phyloP scores from a whole-genome alignment of 208 protist genomes.

The Leishmania braziliensis region DNA sequence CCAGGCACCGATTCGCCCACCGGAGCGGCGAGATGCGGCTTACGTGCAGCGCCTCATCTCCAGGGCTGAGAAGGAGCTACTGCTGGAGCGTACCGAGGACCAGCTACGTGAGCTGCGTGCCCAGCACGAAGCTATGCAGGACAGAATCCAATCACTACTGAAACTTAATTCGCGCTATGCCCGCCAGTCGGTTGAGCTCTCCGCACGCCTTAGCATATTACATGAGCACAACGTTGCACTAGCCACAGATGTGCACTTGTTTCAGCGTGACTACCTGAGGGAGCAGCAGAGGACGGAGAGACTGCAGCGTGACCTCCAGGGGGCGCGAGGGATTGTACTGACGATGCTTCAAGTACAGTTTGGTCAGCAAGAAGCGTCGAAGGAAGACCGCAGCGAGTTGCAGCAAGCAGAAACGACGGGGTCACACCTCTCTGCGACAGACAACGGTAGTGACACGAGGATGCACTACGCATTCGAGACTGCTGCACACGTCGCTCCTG shows the following conservation, averaged over 20 bases:
- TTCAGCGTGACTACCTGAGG: slow-evolving; percentile 49
- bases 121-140: slow-evolving; percentile 36
- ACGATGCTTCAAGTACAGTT: slow-evolving; percentile 45
- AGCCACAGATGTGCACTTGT: slow-evolving; percentile 53
- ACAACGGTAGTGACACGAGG: background rate
- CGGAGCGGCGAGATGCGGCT: slow-evolving; percentile 36
- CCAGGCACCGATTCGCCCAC: background rate
- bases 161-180: slow-evolving; percentile 79
- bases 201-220: slow-evolving; percentile 69
- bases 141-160: slow-evolving; percentile 44
- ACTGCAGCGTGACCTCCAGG: slow-evolving; percentile 43
- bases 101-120: slow-evolving; percentile 37
- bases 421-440: background rate
- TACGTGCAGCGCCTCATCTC: slow-evolving; percentile 72
- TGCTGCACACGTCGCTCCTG: background rate
- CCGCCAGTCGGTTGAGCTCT: slow-evolving; percentile 68
- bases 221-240: slow-evolving; percentile 76
- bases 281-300: slow-evolving; percentile 48
- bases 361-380: background rate
- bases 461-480: slow-evolving; percentile 8
- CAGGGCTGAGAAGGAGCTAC: slow-evolving; percentile 62
- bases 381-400: background rate
- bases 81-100: slow-evolving; percentile 59
- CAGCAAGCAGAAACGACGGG: background rate
- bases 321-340: slow-evolving; percentile 55